phyloP scores from a whole-genome alignment of 2,329 filamentous ascomycete species.

The Colletotrichum neosansevieriae region DNA sequence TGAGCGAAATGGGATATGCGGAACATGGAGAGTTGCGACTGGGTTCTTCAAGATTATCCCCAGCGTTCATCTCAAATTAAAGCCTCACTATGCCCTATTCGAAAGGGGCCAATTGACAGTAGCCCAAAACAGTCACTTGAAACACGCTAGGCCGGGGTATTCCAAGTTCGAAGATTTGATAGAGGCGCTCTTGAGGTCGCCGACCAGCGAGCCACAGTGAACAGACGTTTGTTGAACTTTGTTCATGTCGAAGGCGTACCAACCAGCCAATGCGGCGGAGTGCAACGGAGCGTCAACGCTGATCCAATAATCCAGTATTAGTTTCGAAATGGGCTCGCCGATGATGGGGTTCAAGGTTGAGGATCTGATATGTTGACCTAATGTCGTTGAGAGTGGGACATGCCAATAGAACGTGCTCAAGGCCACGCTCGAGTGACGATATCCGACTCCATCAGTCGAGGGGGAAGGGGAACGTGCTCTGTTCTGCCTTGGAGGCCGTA shows the following conservation, averaged over 20 bases:
- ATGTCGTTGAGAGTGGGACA: constrained; percentile 37
- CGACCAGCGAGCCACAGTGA: constrained; percentile 34
- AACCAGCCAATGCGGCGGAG: constrained; percentile 37
- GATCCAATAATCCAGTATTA: constrained; percentile 22
- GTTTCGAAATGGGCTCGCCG: constrained; percentile 31
- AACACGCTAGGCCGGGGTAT: constrained; percentile 40
- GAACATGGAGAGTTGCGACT: constrained; percentile 38
- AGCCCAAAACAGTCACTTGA: constrained; percentile 39
- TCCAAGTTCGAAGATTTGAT: constrained; percentile 31
- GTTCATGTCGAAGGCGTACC: constrained; percentile 23
- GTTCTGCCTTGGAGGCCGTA: neutral
- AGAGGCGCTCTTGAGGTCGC: constrained; percentile 38
- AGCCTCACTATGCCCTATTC: constrained; percentile 39
- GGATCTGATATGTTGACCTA: constrained; percentile 26
- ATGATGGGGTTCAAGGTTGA: constrained; percentile 22
- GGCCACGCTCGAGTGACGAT: constrained; percentile 14
- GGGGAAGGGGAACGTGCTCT: constrained; percentile 22
- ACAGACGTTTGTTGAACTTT: constrained; percentile 28
- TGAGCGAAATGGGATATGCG: constrained; percentile 41
- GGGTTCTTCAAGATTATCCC: constrained; percentile 40
- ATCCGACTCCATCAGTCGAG: constrained; percentile 13
- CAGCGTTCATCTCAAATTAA: constrained; percentile 42
- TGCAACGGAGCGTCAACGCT: constrained; percentile 29
- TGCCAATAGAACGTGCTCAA: constrained; percentile 13
- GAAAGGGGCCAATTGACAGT: constrained; percentile 25